Evolutionary conservation across 2,329 filamentous ascomycete species (phyloP), one percentile per base, ranked within the genome.

Genomic region (Pseudopithomyces maydicus): DNA sequence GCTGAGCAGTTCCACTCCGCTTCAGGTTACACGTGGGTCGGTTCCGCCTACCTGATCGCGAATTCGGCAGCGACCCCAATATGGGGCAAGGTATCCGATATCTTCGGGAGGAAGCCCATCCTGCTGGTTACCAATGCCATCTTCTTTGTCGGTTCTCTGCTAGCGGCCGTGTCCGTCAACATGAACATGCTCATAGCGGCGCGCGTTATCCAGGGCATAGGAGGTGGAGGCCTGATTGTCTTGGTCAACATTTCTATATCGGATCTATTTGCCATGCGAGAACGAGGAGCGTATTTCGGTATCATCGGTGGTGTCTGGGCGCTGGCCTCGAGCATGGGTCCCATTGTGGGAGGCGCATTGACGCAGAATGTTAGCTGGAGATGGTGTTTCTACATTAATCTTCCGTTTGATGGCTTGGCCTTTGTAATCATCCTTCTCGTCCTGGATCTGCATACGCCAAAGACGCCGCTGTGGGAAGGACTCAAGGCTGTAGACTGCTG

Each of bases 271-370:
- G 84, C 72, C 53, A 81, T 88, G 75, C 76, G 82, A 74, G 82
- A 75, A 35, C 81, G 86, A 44, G 82, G 85, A 17, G 81, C 85
- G 55, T 88, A 86, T 68, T 87, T 85, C 66, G 88, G 87, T 0
- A 75, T 90, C 45, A 84, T 89, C 53, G 87, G 86, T 4, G 81
- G 87, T 49, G 84, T 90, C 0, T 87, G 89, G 89, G 87, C 87
- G 1, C 70, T 89, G 19, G 87, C 88, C 2, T 84, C 82, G 35
- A 84, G 84, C 0, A 74, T 90, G n/a, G 89, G 89, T 0, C 89
- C 88, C 0, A 78, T 88, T 1, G 77, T 91, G 5, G 88, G 89
- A 17, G 89, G 89, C 7, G 82, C 84, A 0, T 87, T 91, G 60
- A 89, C 88, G 0, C 79, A 86, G 53, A 79, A 82, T 23, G 82